These are phyloP conservation scores for Thermothelomyces thermophilus DNA, from an alignment of 2,329 filamentous ascomycete species.

Conservation along the genomic window DNA sequence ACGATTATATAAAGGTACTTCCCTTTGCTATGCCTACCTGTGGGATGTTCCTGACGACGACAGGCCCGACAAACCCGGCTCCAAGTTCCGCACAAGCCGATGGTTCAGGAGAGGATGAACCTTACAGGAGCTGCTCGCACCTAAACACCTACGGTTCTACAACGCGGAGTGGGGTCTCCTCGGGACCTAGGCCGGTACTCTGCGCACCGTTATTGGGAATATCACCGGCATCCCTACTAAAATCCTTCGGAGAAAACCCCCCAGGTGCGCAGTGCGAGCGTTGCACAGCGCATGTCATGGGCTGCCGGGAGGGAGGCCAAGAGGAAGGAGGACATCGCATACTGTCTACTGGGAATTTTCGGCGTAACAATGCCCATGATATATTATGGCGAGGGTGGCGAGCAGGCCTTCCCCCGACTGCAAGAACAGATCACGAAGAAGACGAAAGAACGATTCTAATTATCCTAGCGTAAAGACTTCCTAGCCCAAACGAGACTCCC, in stretches of 20 bases:
- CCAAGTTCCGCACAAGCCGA: not conserved
- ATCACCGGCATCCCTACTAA: not conserved
- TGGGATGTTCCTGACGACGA: not conserved
- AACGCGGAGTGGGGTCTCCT: not conserved
- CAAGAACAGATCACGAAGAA: slow-evolving; percentile 31
- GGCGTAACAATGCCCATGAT: slow-evolving; percentile 38
- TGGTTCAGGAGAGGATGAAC: slow-evolving; percentile 23
- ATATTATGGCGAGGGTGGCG: slow-evolving; percentile 36
- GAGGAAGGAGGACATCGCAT: slow-evolving; percentile 36
- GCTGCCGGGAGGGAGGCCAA: slow-evolving; percentile 30
- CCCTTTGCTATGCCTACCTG: slow-evolving; percentile 31
- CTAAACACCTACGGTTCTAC: not conserved
- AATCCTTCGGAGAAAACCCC: not conserved
- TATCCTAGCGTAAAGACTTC: too few relatives aligned
- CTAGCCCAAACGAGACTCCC: too few relatives aligned
- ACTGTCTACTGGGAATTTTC: slow-evolving; percentile 40
- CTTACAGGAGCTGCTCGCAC: slow-evolving; percentile 17
- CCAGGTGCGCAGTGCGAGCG: not conserved
- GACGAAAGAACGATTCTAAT: too few relatives aligned
- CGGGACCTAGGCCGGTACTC: not conserved
- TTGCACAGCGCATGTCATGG: slow-evolving; percentile 37
- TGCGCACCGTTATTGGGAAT: not conserved
- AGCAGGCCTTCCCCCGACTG: slow-evolving; percentile 29
- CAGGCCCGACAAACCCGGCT: not conserved
- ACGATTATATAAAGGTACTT: slow-evolving; percentile 25